Conservation (phyloP, 2,329 filamentous ascomycete species). For the Laburnicola sp. region DNA sequence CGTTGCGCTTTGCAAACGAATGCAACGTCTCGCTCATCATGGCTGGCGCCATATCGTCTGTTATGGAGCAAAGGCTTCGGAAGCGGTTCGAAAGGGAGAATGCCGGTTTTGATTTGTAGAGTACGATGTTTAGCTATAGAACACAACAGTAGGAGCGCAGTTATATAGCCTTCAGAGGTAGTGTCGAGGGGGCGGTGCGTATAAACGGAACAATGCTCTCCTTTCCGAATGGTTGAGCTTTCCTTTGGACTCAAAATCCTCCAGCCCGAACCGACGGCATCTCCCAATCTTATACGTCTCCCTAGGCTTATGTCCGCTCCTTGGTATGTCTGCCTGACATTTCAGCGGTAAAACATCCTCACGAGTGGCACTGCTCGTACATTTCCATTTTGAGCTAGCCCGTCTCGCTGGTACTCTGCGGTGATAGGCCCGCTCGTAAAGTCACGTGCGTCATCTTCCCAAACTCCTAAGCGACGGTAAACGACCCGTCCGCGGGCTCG, state of each 20-base stretch:
- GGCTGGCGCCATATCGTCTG: background rate
- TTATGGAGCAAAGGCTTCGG: background rate
- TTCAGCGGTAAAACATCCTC: background rate
- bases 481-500: background rate
- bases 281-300: constrained; percentile 1
- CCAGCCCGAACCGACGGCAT: background rate
- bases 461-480: no score
- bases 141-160: no score
- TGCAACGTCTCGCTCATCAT: constrained; percentile 1
- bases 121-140: no score
- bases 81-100: background rate
- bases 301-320: background rate
- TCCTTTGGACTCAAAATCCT: background rate
- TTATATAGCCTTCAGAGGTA: no score
- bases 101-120: background rate
- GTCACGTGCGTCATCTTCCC: background rate
- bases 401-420: no score
- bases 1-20: constrained; percentile 14
- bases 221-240: background rate
- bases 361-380: background rate
- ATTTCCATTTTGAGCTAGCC: background rate
- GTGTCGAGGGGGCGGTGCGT: background rate
- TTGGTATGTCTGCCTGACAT: background rate
- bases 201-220: background rate
- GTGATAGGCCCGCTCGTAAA: constrained; percentile 3